Evolutionary conservation across 208 protist genomes (phyloP), one percentile per base, ranked within the genome.

Genomic region (Crithidia thermophila): DNA sequence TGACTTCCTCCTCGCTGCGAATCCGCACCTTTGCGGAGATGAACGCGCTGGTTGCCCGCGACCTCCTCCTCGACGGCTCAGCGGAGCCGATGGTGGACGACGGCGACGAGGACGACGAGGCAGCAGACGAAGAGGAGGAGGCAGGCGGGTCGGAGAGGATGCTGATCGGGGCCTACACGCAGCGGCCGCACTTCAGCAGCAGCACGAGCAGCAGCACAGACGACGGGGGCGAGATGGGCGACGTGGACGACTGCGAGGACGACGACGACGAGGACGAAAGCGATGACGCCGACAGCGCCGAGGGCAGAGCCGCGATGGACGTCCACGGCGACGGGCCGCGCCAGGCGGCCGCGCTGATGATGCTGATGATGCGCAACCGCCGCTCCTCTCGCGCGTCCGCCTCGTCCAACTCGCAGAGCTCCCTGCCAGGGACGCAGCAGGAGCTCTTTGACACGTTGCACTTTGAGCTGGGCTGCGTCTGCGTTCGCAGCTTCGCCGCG

Each of bases 381-480:
- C n/a, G 23, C 43, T 77, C 8, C n/a, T n/a, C n/a, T n/a, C n/a
- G n/a, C n/a, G n/a, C n/a, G n/a, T 69, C 71, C 23, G 50, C 43
- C 20, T 71, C 71, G 11, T 65, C 55, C 28, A 66, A 43, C 20
- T 53, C 71, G 21, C 63, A 71, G 43, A 50, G 46, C 6, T 59
- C 71, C 11, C 50, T 70, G 39, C 21, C 43, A 4, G 55, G 57
- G 16, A 13, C 62, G 4, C 61, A 60, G 37, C 61, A 43, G 8
- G 68, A 74, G 36, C 9, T 55, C 7, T 78, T 67, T 33, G 79
- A 91, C 51, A 79, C 81, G 9, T 79, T 96, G 47, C 84, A 84
- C 56, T 93, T 93, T 67, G 73, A 88, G 45, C 60, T 75, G 6
- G 86, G 91, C 42, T 96, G 80, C 51, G 60, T 91, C 28, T 81